These are phyloP conservation scores for Thermothelomyces thermophilus DNA, from an alignment of 2,329 filamentous ascomycete genomes.

Conservation along the genomic window DNA sequence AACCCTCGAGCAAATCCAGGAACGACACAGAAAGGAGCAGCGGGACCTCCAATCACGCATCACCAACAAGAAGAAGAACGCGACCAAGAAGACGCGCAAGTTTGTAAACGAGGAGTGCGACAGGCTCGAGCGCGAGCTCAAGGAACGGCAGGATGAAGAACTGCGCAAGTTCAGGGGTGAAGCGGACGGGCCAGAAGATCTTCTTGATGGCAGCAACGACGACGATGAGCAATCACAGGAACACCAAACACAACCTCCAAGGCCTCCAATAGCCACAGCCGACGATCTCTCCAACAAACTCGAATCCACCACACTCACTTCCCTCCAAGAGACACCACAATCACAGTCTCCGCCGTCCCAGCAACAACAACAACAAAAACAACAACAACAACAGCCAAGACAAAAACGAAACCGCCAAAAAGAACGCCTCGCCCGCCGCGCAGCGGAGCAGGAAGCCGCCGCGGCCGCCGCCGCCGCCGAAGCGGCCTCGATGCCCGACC, in stretches of 20 bases:
- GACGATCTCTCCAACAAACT: conserved; percentile 12
- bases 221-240: neutral
- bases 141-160: conserved; percentile 61
- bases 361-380: conserved; percentile 15
- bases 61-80: conserved; percentile 94
- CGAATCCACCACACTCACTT: conserved; percentile 18
- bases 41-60: conserved; percentile 78
- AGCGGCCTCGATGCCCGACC: conserved; percentile 66
- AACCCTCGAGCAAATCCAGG: conserved; percentile 67
- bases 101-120: conserved; percentile 72
- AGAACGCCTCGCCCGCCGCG: conserved; percentile 80
- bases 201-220: conserved; percentile 9
- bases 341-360: neutral
- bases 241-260: neutral
- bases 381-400: conserved; percentile 11
- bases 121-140: conserved; percentile 58
- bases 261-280: neutral
- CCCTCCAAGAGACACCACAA: neutral
- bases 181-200: conserved; percentile 5
- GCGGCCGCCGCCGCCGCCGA: conserved; percentile 65
- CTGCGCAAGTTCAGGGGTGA: conserved; percentile 37
- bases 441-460: conserved; percentile 72
- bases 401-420: conserved; percentile 82
- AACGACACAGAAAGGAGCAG: conserved; percentile 80
- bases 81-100: conserved; percentile 78